Conservation (phyloP, 2,329 filamentous ascomycete genomes). For the Ceratocystis albifundus region DNA sequence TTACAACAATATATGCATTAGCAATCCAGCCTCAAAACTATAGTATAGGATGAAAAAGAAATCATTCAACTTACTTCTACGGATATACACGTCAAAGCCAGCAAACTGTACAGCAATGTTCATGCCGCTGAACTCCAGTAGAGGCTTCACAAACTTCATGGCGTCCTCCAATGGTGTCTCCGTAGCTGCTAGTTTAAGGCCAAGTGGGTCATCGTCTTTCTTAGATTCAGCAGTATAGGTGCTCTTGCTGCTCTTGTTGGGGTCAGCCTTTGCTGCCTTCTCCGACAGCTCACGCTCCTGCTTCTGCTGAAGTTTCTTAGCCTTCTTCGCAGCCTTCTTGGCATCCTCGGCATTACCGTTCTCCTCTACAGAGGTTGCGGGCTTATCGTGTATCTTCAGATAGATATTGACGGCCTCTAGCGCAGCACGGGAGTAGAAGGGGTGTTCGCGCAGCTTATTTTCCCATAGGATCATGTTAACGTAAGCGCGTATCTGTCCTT, state of each 20-base stretch:
- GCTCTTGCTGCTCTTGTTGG: constrained; percentile 69
- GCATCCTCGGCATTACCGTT: constrained; percentile 52
- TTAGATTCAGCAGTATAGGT: constrained; percentile 62
- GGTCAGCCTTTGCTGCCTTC: constrained; percentile 67
- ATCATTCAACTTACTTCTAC: constrained; percentile 55
- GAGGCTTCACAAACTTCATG: constrained; percentile 69
- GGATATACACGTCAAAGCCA: constrained; percentile 82
- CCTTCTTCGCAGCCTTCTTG: constrained; percentile 85
- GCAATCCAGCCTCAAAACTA: no score
- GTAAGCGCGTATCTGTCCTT: constrained; percentile 90
- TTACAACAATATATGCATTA: neutral
- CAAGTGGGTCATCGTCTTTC: constrained; percentile 79
- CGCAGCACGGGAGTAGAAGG: constrained; percentile 79
- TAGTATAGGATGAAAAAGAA: no score
- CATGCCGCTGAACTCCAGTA: constrained; percentile 72
- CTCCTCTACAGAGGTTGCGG: constrained; percentile 43
- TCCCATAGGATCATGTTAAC: constrained; percentile 97
- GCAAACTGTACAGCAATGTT: constrained; percentile 70
- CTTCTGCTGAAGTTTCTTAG: constrained; percentile 57
- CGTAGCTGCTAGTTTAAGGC: constrained; percentile 67
- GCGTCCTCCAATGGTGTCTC: constrained; percentile 73
- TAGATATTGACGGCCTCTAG: constrained; percentile 73
- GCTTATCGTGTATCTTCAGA: constrained; percentile 64
- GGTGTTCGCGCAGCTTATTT: constrained; percentile 79
- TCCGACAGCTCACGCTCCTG: constrained; percentile 68